phyloP scores from a whole-genome alignment of 805 yeast genomes.

The Metschnikowia henanensis region DNA sequence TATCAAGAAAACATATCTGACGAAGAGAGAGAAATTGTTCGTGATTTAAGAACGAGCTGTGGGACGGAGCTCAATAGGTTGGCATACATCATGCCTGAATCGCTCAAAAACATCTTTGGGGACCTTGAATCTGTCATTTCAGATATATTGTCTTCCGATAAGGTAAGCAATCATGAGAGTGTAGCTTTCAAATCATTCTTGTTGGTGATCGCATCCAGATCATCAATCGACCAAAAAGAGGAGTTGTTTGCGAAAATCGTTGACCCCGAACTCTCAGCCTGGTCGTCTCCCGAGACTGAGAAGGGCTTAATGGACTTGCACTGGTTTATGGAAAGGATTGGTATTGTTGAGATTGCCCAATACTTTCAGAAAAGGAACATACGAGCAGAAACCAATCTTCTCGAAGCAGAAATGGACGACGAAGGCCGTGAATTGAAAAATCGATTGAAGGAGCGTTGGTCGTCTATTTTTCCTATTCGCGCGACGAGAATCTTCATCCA shows the following conservation, averaged over 20 bases:
- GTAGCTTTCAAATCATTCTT: constrained; percentile 93
- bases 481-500: constrained; percentile 95
- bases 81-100: constrained; percentile 93
- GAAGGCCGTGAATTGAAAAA: constrained; percentile 75
- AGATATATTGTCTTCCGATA: constrained; percentile 61
- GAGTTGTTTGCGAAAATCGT: constrained; percentile 84
- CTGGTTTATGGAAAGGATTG: constrained; percentile 98
- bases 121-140: constrained; percentile 84
- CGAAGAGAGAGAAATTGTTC: constrained; percentile 74
- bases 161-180: constrained; percentile 85
- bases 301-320: constrained; percentile 87
- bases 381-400: constrained; percentile 68
- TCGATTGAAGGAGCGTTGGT: constrained; percentile 87
- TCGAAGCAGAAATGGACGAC: constrained; percentile 86
- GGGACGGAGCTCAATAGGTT: constrained; percentile 93
- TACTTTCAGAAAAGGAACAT: constrained; percentile 85
- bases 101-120: constrained; percentile 73
- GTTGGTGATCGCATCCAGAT: constrained; percentile 86
- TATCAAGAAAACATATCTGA: constrained; percentile 67
- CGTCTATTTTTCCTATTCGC: constrained; percentile 89
- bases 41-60: constrained; percentile 87
- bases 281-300: constrained; percentile 91
- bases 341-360: constrained; percentile 89
- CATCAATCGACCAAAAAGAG: constrained; percentile 68
- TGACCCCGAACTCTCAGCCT: constrained; percentile 87